Evolutionary conservation across 495 filamentous ascomycete species (phyloP).

Genomic region (Tuber calosporum): DNA sequence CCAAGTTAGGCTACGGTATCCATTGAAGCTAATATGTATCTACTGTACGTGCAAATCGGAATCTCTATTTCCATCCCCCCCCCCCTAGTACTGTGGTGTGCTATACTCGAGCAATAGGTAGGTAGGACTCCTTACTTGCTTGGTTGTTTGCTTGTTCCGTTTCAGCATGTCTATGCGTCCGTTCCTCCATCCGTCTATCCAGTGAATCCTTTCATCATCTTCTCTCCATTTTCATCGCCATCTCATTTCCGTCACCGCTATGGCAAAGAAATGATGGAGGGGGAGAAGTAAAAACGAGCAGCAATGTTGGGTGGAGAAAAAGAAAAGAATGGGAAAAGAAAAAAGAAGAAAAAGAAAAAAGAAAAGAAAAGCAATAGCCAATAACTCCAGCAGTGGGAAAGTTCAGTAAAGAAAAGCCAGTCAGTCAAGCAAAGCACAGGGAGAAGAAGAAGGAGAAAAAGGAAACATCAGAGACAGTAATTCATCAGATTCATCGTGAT

Average conservation of each 20-base stretch:
- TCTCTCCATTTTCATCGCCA: background rate
- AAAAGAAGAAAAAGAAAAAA: background rate
- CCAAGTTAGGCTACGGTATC: background rate
- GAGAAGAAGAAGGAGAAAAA: slow-evolving; percentile 1
- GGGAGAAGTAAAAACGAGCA: background rate
- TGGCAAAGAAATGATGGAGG: background rate
- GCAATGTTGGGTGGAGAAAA: background rate
- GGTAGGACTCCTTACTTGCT: background rate
- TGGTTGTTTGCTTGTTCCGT: background rate
- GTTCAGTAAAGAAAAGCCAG: background rate
- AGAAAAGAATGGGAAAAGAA: background rate
- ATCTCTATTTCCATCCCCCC: background rate
- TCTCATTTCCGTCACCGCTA: background rate
- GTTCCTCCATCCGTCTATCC: background rate
- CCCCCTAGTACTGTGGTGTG: background rate
- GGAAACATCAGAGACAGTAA: slow-evolving; percentile 8
- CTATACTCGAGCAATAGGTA: slow-evolving; percentile 10
- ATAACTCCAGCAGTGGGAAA: slow-evolving; percentile 2
- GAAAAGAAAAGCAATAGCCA: background rate
- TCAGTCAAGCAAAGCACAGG: background rate
- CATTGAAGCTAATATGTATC: background rate
- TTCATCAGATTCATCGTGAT: slow-evolving; percentile 1
- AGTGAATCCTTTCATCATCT: background rate
- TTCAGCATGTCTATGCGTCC: background rate
- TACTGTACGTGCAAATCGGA: background rate